Evolutionary conservation across 1,139 yeast genomes (phyloP).

Genomic region (Williopsis jadinii): DNA sequence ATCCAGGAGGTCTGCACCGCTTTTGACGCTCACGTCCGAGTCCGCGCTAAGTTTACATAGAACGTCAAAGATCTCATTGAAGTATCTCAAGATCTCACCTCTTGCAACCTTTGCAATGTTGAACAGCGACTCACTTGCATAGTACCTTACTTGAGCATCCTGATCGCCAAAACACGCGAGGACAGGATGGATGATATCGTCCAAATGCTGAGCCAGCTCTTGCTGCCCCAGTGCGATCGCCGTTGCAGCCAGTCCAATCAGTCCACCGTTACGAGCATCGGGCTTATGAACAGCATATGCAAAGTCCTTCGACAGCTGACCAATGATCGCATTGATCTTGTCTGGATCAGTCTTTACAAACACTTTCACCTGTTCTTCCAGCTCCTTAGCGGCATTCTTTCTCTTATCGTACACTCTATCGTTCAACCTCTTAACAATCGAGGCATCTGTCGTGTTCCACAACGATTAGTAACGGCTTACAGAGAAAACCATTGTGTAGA

Average conservation of each 20-base stretch:
- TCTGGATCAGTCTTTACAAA: slow-evolving; percentile 61
- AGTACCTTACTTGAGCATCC: slow-evolving; percentile 91
- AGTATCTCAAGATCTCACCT: slow-evolving; percentile 85
- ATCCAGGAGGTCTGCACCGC: slow-evolving; percentile 93
- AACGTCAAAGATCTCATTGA: slow-evolving; percentile 92
- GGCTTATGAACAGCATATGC: slow-evolving; percentile 76
- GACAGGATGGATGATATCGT: slow-evolving; percentile 87
- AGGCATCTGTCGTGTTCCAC: slow-evolving; percentile 38
- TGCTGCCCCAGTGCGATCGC: slow-evolving; percentile 71
- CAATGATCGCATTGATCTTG: slow-evolving; percentile 61
- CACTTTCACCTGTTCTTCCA: slow-evolving; percentile 75
- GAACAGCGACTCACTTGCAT: slow-evolving; percentile 94
- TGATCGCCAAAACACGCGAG: slow-evolving; percentile 95
- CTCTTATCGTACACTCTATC: slow-evolving; percentile 93
- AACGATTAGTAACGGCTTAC: neutral
- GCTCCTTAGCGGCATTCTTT: slow-evolving; percentile 87
- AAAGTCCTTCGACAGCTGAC: slow-evolving; percentile 60
- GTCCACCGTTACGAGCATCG: slow-evolving; percentile 68
- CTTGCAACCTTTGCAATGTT: slow-evolving; percentile 96
- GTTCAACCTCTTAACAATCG: slow-evolving; percentile 74
- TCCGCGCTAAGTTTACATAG: slow-evolving; percentile 88
- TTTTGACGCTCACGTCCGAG: slow-evolving; percentile 84
- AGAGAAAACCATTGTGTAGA: neutral
- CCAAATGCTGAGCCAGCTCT: slow-evolving; percentile 67
- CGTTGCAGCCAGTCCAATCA: slow-evolving; percentile 71